Evolutionary conservation across 352 stramenopile genomes (phyloP).

Genomic region (Phytopythium aichiense): DNA sequence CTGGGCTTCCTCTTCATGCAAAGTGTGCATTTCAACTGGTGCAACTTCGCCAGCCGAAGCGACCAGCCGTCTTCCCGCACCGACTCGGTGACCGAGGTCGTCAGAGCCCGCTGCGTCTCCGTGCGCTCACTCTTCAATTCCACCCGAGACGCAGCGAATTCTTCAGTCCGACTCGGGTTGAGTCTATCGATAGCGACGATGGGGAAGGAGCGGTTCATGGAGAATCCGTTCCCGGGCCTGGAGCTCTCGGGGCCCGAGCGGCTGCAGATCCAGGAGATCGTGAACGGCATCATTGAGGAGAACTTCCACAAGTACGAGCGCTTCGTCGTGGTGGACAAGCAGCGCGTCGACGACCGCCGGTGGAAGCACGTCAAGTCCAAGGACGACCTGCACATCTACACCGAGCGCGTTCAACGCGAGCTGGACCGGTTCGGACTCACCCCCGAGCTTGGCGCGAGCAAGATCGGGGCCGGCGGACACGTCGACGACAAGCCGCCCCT

Average conservation of each 20-base stretch:
- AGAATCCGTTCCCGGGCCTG: conserved; percentile 23
- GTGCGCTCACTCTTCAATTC: not conserved
- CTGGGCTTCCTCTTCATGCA: not conserved
- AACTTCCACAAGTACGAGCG: conserved; percentile 40
- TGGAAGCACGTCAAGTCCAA: conserved; percentile 43
- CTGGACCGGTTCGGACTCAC: not conserved
- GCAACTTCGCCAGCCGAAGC: not conserved
- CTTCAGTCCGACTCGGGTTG: not conserved
- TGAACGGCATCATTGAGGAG: conserved; percentile 22
- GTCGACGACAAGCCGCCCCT: conserved; percentile 2
- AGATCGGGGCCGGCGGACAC: not conserved
- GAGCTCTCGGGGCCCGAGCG: conserved; percentile 17
- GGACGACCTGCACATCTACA: conserved; percentile 39
- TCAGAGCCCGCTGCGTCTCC: not conserved
- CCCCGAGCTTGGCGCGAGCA: not conserved
- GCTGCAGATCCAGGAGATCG: conserved; percentile 23
- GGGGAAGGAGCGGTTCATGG: conserved; percentile 17
- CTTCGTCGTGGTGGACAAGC: conserved; percentile 21
- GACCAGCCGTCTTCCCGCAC: not conserved
- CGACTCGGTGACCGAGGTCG: not conserved
- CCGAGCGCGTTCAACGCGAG: conserved; percentile 16
- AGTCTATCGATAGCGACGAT: conserved; percentile 11
- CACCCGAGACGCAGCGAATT: not conserved
- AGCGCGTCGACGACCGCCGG: conserved; percentile 24
- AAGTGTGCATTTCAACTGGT: not conserved